Percentiles rank a stretch among this genome's conserved stretches.
Conservation (phyloP, 768 basidiomycete genomes). For the Ephemerocybe angulata region DNA sequence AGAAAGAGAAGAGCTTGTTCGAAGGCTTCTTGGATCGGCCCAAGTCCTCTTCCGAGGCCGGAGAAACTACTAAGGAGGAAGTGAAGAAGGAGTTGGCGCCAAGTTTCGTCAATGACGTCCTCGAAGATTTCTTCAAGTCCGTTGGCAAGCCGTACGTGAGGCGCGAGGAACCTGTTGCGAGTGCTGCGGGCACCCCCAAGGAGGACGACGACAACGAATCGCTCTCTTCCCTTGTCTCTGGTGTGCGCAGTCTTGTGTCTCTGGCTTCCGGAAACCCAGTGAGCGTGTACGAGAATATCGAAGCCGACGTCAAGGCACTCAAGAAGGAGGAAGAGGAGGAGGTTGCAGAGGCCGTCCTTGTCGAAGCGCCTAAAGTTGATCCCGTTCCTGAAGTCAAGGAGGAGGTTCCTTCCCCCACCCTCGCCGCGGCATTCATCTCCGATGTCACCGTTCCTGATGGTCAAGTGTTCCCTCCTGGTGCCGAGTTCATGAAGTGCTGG, state of each 20-base stretch:
- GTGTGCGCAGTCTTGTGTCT: neutral
- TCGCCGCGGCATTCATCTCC: constrained; percentile 56
- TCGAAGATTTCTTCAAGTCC: neutral
- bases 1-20: neutral
- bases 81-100: neutral
- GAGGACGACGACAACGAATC: neutral
- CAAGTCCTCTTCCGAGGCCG: neutral
- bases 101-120: constrained; percentile 7
- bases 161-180: neutral
- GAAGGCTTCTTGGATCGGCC: constrained; percentile 3
- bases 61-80: neutral
- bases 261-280: neutral
- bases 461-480: constrained; percentile 75
- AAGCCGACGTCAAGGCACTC: neutral
- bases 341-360: neutral
- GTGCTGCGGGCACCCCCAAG: no score
- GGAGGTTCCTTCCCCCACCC: neutral
- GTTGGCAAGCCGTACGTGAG: neutral
- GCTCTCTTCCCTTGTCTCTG: neutral
- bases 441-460: constrained; percentile 75
- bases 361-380: neutral
- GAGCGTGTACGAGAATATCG: neutral
- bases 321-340: neutral
- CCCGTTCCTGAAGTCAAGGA: neutral
- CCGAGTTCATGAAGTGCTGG: constrained; percentile 86